phyloP scores from a whole-genome alignment of 768 basidiomycete genomes.

The Russula ochroleuca region DNA sequence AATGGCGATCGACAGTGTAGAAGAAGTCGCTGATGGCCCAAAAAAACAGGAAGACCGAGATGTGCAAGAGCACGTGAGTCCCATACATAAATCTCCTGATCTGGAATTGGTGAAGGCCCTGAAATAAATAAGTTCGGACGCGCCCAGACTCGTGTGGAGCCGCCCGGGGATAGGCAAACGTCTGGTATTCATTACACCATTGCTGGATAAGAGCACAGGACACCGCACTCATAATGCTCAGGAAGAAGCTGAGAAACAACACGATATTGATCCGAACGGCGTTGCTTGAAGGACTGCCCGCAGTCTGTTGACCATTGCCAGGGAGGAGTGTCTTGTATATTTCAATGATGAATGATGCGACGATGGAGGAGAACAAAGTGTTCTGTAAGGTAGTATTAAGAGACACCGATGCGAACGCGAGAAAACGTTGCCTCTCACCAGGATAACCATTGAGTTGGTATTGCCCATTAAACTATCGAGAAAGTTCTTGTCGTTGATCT shows the following conservation, averaged over 20 bases:
- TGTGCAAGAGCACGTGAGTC: constrained; percentile 13
- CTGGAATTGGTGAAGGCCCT: constrained; percentile 11
- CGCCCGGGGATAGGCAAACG: constrained; percentile 2
- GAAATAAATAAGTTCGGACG: constrained; percentile 12
- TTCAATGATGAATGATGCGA: constrained; percentile 27
- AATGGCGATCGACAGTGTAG: background rate
- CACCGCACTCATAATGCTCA: constrained; percentile 18
- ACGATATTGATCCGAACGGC: constrained; percentile 19
- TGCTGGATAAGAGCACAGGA: constrained; percentile 22
- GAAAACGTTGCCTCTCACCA: constrained; percentile 11
- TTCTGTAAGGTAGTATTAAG: background rate
- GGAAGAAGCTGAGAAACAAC: constrained; percentile 19
- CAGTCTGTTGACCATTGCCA: too few relatives aligned
- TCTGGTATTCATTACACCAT: constrained; percentile 19
- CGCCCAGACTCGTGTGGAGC: constrained; percentile 17
- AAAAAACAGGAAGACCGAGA: constrained; percentile 20
- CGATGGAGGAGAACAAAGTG: constrained; percentile 25
- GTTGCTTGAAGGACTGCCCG: too few relatives aligned
- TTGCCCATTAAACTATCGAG: constrained; percentile 20
- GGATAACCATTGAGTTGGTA: constrained; percentile 23
- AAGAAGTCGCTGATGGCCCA: constrained; percentile 18
- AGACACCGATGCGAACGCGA: background rate
- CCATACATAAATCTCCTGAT: constrained; percentile 16
- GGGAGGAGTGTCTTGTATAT: constrained; percentile 22
- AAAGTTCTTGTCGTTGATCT: constrained; percentile 14